Conservation (phyloP, 1,139 yeast species). For the Debaryomyces udenii region DNA sequence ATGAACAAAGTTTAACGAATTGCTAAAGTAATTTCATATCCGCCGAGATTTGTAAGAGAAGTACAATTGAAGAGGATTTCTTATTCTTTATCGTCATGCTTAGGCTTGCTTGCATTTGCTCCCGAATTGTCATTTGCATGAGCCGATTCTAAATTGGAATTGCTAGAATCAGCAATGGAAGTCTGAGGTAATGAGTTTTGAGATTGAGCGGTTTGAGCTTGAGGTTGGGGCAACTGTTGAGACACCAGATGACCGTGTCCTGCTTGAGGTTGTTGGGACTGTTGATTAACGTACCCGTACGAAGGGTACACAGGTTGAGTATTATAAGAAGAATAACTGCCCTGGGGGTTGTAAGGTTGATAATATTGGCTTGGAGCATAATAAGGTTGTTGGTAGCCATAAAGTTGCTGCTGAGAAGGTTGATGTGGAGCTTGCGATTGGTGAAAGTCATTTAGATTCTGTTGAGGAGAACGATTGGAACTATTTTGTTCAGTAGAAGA, state of each 20-base stretch:
- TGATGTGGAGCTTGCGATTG: constrained; percentile 18
- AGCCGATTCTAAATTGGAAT: constrained; percentile 3
- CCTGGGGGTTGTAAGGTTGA: constrained; percentile 24
- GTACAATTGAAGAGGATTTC: too few relatives aligned
- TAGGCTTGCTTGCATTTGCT: constrained; percentile 1
- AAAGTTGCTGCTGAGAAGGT: constrained; percentile 16
- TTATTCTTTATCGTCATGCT: constrained; percentile 8
- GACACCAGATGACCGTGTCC: constrained; percentile 15
- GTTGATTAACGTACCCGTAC: constrained; percentile 23
- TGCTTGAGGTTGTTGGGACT: constrained; percentile 13
- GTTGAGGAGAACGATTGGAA: constrained; percentile 19
- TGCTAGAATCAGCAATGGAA: constrained; percentile 8
- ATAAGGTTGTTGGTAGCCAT: constrained; percentile 27
- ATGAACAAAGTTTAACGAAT: too few relatives aligned
- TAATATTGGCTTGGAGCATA: constrained; percentile 28
- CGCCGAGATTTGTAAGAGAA: too few relatives aligned
- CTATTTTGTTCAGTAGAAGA: constrained; percentile 10
- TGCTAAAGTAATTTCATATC: too few relatives aligned
- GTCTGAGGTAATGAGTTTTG: constrained; percentile 12
- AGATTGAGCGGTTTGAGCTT: constrained; percentile 8
- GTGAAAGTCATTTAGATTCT: constrained; percentile 14
- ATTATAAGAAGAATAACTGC: constrained; percentile 24
- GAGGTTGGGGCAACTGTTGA: constrained; percentile 15
- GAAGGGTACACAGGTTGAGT: constrained; percentile 25
- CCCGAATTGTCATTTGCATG: constrained; percentile 4